Conservation (phyloP, 202 grass and related monocot genomes). For the Carex sylvatica region DNA sequence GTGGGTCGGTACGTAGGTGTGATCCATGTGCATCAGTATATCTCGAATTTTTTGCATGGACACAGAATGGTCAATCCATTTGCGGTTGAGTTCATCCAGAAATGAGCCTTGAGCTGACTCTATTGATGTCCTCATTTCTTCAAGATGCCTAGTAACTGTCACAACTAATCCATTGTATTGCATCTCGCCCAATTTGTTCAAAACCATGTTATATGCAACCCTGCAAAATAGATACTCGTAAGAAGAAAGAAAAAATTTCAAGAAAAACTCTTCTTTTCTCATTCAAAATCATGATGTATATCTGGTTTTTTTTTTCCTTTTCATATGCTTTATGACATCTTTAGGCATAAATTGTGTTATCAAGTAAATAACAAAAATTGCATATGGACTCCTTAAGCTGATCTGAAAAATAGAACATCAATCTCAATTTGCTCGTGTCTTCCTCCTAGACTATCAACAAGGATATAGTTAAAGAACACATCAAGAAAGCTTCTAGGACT, state of each 20-base stretch:
- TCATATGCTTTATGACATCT: background rate
- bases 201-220: slow-evolving; percentile 57
- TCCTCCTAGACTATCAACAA: background rate
- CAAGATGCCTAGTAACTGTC: slow-evolving; percentile 52
- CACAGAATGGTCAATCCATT: slow-evolving; percentile 58
- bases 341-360: background rate
- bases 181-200: slow-evolving; percentile 48
- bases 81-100: slow-evolving; percentile 47
- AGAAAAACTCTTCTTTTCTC: background rate
- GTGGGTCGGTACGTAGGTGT: slow-evolving; percentile 37
- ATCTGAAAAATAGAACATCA: background rate
- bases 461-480: background rate
- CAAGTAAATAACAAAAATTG: background rate
- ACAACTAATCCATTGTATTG: slow-evolving; percentile 45
- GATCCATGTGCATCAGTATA: slow-evolving; percentile 69
- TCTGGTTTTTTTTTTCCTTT: background rate
- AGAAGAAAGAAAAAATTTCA: background rate
- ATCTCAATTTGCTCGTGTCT: background rate
- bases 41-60: slow-evolving; percentile 62
- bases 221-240: slow-evolving; percentile 23
- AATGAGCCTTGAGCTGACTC: slow-evolving; percentile 52
- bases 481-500: too few species aligned
- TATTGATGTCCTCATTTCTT: slow-evolving; percentile 42
- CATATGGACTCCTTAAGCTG: background rate
- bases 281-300: background rate